Evolutionary conservation across 2,329 filamentous ascomycete species (phyloP), one percentile per base, ranked within the genome.

Genomic region (Pyrenochaeta sp.): DNA sequence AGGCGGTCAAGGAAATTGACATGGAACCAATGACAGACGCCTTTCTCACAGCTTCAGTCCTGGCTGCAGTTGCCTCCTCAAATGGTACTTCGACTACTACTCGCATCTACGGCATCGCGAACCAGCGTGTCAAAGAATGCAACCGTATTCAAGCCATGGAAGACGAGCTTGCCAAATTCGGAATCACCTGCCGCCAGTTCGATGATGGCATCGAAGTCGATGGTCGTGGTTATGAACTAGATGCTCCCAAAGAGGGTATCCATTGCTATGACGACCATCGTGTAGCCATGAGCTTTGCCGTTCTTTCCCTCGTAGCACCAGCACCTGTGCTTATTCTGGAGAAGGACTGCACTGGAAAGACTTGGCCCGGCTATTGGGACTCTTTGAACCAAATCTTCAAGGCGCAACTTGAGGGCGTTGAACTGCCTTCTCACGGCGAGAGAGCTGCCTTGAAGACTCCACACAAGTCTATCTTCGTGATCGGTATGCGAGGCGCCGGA

Each of bases 21-120:
- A 99, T 99, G 94, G 94, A 97, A 71, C 89, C 93, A 1, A 99
- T 99, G 94, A 99, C 94, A 0, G 94, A 99, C 72, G 94, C 94
- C 35, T 99, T 99, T 78, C 80, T 99, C 38, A 96, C 92, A 4
- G 94, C 94, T 13, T 95, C 91, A 2, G 91, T 96, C 4, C 81
- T 99, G 32, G 94, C 91, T 18, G 94, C 94, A 23, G 90, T 96
- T 29, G 91, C 93, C 7, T 84, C 82, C 10, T 90, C 89, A 2
- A 85, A 85, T 36, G 76, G 74, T 37, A 68, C 72, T 7, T 80
- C 78, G 24, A 75, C 75, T 31, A 87, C 84, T 2, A 99, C 94
- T 0, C 84, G 84, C 42, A 97, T 99, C 55, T 88, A 86, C 11
- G 94, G 94, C 35, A 99, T 99, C 59, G 94, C 94, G 20, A 99